Evolutionary conservation across 768 basidiomycete genomes (phyloP), one percentile per base, ranked within the genome.

Genomic region (Amanita exitialis): DNA sequence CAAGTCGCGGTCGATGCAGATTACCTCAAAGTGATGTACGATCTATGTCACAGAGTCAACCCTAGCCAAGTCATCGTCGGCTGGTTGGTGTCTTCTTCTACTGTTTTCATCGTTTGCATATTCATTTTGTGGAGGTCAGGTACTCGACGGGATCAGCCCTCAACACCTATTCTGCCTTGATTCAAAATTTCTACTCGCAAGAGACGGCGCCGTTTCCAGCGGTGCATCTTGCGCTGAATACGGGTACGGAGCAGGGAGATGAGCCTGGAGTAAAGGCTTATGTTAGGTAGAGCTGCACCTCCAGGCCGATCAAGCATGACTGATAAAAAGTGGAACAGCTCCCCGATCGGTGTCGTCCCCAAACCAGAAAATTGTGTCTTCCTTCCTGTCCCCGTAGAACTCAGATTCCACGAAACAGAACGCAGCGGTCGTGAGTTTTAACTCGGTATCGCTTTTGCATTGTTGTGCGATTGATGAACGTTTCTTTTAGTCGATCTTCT

Each of bases 1-100:
- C 90, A 92, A 68, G 90, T 95, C 38, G 91, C 90, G 3, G 88
- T 98, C 54, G 94, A 98, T 64, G 91, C 92, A 83, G 92, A 95
- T 46, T 96, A 97, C 68, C 92, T 94, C 64, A 82, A 84, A 57
- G 79, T 83, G 37, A 91, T 97, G 87, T 89, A 88, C 60, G 93
- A 97, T 54, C 74, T 97, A 46, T 82, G 90, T 67, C 79, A 83
- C 62, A 90, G 81, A 66, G 88, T 83, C 44, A 86, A 80, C 63
- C 82, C 87, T 25, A 86, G 83, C 62, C 91, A 95, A 64, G 80
- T 83, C 46, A 92, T 97, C 57, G 91, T 98, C 37, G 95, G 95
- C 57, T 98, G 95, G 95, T 96, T 61, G 54, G 82, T 74, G 4
- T 10, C n/a, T 36, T 35, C 35, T 32, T 56, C 36, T 20, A 44